These are phyloP conservation scores for Stagonosporopsis chrysanthemi DNA, from an alignment of 2,329 filamentous ascomycete genomes.

Conservation along the genomic window DNA sequence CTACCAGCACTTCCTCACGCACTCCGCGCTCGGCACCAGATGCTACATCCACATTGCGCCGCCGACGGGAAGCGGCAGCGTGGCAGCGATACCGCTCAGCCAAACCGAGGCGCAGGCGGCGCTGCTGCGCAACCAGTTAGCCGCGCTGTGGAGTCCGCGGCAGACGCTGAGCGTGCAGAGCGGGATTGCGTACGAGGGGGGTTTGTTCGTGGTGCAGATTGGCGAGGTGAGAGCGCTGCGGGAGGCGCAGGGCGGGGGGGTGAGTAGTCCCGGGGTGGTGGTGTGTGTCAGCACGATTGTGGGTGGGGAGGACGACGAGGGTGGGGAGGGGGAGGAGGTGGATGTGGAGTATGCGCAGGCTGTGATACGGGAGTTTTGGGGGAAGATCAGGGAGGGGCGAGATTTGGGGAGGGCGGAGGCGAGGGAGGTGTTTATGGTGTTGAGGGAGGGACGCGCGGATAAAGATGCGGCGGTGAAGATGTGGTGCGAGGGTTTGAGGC, in stretches of 20 bases:
- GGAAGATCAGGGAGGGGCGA: conserved; percentile 27
- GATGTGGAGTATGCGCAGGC: conserved; percentile 36
- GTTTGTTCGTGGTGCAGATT: conserved; percentile 38
- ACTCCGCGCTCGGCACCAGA: conserved; percentile 31
- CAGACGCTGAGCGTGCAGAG: conserved; percentile 32
- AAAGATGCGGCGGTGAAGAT: conserved; percentile 37
- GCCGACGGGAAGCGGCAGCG: conserved; percentile 14
- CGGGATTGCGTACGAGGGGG: conserved; percentile 32
- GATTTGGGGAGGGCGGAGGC: conserved; percentile 38
- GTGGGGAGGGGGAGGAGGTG: conserved; percentile 6
- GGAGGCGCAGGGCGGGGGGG: conserved; percentile 26
- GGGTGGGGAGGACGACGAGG: conserved; percentile 9
- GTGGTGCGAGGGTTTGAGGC: conserved; percentile 45
- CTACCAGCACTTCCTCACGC: conserved; percentile 42
- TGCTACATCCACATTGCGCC: conserved; percentile 39
- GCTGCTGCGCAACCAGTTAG: conserved; percentile 30
- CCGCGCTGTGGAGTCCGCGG: conserved; percentile 39
- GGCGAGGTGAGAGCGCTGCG: conserved; percentile 37
- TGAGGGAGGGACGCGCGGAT: conserved; percentile 12
- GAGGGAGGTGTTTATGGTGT: conserved; percentile 38
- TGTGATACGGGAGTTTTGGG: conserved; percentile 38
- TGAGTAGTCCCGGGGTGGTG: conserved; percentile 37
- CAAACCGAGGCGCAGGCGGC: conserved; percentile 34
- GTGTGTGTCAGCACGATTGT: conserved; percentile 36
- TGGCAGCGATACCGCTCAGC: conserved; percentile 34